A percentile compares a stretch with the other conserved stretches of the same genome.
phyloP scores from a whole-genome alignment of 1,284 basidiomycete genomes.

The Golubevia pallescens region DNA sequence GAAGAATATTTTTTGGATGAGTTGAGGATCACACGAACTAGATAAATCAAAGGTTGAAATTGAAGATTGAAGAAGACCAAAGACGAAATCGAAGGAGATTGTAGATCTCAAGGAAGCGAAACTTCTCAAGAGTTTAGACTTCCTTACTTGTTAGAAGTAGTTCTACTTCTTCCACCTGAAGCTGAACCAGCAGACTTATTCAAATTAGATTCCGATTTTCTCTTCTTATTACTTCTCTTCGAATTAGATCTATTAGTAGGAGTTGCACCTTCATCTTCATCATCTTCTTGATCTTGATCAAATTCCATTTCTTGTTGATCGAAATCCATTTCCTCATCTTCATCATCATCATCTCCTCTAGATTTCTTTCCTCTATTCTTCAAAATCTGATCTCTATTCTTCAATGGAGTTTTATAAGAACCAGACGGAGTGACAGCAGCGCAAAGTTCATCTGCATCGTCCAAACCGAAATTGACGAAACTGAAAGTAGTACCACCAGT shows the following conservation, averaged over 20 bases:
- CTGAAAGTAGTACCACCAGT: neutral
- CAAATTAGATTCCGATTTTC: neutral
- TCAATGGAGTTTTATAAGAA: conserved; percentile 51
- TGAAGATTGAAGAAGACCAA: too few species aligned
- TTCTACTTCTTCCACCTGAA: neutral
- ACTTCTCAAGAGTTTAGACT: neutral
- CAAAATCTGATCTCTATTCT: neutral
- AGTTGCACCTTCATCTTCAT: neutral
- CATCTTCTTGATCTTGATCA: neutral
- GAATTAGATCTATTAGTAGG: neutral
- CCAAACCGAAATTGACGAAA: conserved; percentile 61
- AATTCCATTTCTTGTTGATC: neutral
- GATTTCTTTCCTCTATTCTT: too few species aligned
- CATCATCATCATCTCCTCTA: too few species aligned
- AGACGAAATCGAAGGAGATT: too few species aligned
- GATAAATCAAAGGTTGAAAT: too few species aligned
- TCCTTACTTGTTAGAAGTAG: neutral
- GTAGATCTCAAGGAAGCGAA: too few species aligned
- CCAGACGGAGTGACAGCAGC: conserved; percentile 56
- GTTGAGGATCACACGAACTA: too few species aligned
- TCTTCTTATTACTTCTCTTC: neutral
- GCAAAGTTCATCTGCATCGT: conserved; percentile 59
- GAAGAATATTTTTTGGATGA: too few species aligned
- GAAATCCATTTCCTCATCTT: too few species aligned
- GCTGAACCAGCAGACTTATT: too few species aligned